Evolutionary conservation across 2,329 filamentous ascomycete genomes (phyloP), one percentile per base, ranked within the genome.

Genomic region (Cladophialophora yegresii): DNA sequence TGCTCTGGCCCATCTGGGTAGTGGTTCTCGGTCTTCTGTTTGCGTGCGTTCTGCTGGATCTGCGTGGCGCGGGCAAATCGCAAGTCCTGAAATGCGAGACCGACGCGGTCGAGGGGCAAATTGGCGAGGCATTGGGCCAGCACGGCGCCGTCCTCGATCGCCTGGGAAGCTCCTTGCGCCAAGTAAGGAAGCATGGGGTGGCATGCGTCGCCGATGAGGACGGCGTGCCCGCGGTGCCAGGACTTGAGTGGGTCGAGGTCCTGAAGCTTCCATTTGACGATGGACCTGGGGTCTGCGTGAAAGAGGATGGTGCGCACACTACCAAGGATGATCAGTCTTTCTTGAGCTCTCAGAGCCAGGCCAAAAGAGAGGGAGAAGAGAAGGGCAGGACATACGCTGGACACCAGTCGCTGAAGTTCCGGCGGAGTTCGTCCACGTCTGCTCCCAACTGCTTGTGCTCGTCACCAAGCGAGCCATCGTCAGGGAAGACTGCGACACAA

Each of bases 391-490:
- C 54, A 40, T 1, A 56, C 54, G 54, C 54, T 43, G 54, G 54
- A 56, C 54, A 56, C 54, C 54, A 56, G 54, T 56, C 54, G 12
- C 54, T 56, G 54, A 56, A 56, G 33, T 56, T 56, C 54, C 54
- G 54, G 9, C 54, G 54, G 10, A 56, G 33, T 56, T 56, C 54
- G n/a, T 56, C 54, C 1, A 56, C 54, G 22, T 56, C 54, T 45
- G 54, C 54, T 43, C 54, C 54, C 6, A 56, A 26, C 16, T 56
- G 54, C 54, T 56, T 56, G 54, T 56, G 54, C 54, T 56, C 54
- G 54, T 56, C 54, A n/a, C 54, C 54, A 12, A 56, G 54, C n/a
- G 54, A 56, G 54, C 54, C 54, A 22, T 56, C 54, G 22, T 56
- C 54, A n/a, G 54, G 54, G 22, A 56, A 56, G 54, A 56, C 54